Evolutionary conservation across 768 basidiomycete species (phyloP).

Genomic region (Termitomyces sp.): DNA sequence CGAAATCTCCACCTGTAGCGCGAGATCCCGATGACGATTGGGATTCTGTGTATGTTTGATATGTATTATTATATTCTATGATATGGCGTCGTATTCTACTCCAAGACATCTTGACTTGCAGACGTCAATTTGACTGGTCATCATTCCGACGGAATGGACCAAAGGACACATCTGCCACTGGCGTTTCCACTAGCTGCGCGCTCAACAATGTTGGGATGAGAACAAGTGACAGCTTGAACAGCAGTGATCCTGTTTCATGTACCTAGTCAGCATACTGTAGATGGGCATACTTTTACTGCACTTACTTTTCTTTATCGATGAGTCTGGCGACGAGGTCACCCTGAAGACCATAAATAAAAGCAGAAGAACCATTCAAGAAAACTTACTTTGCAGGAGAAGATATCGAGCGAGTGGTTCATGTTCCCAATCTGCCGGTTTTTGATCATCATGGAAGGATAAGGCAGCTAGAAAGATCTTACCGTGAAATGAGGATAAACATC

Average conservation of each 20-base stretch:
- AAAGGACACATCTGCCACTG: slow-evolving; percentile 74
- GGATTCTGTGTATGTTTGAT: slow-evolving; percentile 61
- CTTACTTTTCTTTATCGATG: slow-evolving; percentile 51
- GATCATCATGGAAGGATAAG: neutral
- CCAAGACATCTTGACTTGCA: neutral
- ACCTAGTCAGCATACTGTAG: neutral
- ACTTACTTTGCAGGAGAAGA: slow-evolving; percentile 65
- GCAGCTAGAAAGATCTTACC: slow-evolving; percentile 31
- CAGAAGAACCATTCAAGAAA: neutral
- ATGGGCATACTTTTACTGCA: neutral
- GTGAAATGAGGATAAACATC: slow-evolving; percentile 82
- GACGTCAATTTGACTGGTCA: neutral
- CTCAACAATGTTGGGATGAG: slow-evolving; percentile 71
- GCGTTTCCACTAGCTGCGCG: slow-evolving; percentile 75
- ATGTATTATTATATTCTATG: neutral
- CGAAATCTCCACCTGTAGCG: slow-evolving; percentile 2
- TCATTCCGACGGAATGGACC: slow-evolving; percentile 52
- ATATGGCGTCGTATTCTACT: neutral
- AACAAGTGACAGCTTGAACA: slow-evolving; percentile 87
- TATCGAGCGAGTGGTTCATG: slow-evolving; percentile 74
- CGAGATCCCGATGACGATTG: slow-evolving; percentile 38
- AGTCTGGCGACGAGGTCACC: slow-evolving; percentile 68
- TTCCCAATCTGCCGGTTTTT: slow-evolving; percentile 54
- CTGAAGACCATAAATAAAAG: slow-evolving; percentile 24
- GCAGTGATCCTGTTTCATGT: slow-evolving; percentile 56